phyloP scores from a whole-genome alignment of 1,139 yeast genomes.

The Hyphopichia burtonii region DNA sequence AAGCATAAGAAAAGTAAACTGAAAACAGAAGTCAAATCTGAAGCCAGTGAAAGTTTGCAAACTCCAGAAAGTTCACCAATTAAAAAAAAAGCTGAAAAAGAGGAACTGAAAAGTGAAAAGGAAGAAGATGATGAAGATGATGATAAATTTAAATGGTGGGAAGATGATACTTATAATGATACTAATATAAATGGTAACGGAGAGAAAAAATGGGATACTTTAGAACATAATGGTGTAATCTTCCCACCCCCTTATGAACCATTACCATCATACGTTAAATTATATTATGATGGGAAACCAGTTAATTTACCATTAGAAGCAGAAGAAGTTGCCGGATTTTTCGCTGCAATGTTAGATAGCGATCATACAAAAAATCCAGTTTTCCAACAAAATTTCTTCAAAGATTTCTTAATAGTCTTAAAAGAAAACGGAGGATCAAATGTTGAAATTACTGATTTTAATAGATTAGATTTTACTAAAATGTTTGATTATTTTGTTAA shows the following conservation, averaged over 20 bases:
- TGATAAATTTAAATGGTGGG: conserved; percentile 83
- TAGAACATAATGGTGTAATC: conserved; percentile 86
- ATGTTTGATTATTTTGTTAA: conserved; percentile 73
- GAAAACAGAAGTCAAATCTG: conserved; percentile 1
- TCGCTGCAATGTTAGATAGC: conserved; percentile 81
- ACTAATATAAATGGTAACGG: conserved; percentile 59
- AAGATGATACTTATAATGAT: conserved; percentile 45
- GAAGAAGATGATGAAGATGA: conserved; percentile 44
- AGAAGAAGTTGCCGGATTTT: conserved; percentile 96
- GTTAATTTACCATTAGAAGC: conserved; percentile 75
- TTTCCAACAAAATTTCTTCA: conserved; percentile 83
- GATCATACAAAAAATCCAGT: conserved; percentile 88
- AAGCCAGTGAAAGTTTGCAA: not conserved
- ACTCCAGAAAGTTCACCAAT: not conserved
- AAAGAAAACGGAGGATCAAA: conserved; percentile 66
- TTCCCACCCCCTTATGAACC: conserved; percentile 94
- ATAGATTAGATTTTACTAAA: conserved; percentile 73
- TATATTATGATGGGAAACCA: conserved; percentile 73
- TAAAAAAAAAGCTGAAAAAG: conserved; percentile 2
- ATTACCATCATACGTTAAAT: conserved; percentile 73
- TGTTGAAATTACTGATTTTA: conserved; percentile 57
- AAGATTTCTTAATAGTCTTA: conserved; percentile 70
- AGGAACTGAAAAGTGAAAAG: conserved; percentile 4
- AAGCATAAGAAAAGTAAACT: not conserved
- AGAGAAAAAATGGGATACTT: conserved; percentile 78